Base-by-base conservation (phyloP, 257 asterid genomes). In the Capsicum rhomboideum region DNA sequence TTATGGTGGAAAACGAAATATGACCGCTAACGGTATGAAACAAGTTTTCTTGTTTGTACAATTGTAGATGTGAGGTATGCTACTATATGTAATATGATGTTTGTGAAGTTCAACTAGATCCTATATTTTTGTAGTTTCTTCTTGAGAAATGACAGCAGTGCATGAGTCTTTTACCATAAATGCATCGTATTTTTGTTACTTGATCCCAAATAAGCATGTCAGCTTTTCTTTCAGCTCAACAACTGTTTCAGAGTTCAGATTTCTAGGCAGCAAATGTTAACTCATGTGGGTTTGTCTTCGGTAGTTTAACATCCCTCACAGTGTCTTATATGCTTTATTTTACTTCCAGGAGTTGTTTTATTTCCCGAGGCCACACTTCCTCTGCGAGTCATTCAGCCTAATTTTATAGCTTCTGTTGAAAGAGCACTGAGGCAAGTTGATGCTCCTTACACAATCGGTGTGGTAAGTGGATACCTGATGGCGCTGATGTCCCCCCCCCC, bases 341-440 rank as follows among this genome's bases (percentile, higher is more conserved):
- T 82, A 81, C 77, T 64, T 74, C 68, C 92, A 96, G 99, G 99
- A 66, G 97, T 93, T 87, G 99, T 96, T 87, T 85, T 96, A 88
- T 96, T 96, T 85, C 99, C 99, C 2, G 99, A 93, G 88, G 98
- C 99, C 82, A 92, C 92, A 67, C 98, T 96, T 89, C 99, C 98
- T 72, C 93, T 96, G 79, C 90, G 99, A 91, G 96, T 97, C 81
- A 83, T 95, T 87, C 85, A 88, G 84, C 93, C 93, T 56, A 90
- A 90, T 89, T 90, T 92, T 85, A 85, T 97, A 79, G 95, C 99
- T 85, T 98, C 96, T n/a, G 89, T 95, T 63, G 96, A 95, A 84
- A 91, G 90, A 85, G 97, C 98, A 74, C 68, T 97, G 93, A 89
- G 79, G 88, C 98, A 94, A 85, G 92, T 72, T 90, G 95, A 93